Base-by-base conservation (phyloP, 345 rosid species). In the Corchorus capsularis region DNA sequence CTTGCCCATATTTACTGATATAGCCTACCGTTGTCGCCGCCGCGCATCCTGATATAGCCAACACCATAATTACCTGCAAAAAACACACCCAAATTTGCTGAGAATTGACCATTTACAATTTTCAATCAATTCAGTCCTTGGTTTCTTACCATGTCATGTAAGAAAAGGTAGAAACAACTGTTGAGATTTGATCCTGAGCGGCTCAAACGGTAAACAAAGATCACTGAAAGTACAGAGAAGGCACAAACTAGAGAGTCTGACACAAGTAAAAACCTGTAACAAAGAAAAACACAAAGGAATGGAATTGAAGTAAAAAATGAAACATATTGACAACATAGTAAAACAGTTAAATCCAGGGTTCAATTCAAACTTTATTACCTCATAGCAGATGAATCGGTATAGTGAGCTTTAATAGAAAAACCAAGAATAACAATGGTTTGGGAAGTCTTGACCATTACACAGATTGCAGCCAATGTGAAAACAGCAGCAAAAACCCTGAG, bases 21-120 rank as follows among this genome's bases (percentile, higher is more conserved):
- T 76, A 81, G 2, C 89, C 92, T 10, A 86, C 62, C 0, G 93
- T 87, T 0, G 84, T 82, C 6, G 79, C 93, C n/a, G 92, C 91
- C 8, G 87, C 83, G 63, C 89, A 85, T 60, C 87, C 92, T 10
- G 93, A 83, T 41, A 79, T 78, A 75, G 85, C 54, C 80, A 89
- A 39, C 82, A 84, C 71, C 90, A 68, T 82, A 73, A 85, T 79
- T 65, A 80, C 85, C 94, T 91, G 89, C 69, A 57, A 27, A 27
- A 27, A 27, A 71, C 17, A 17, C 75, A 68, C 11, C 12, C 11
- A 49, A n/a, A 55, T 32, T 19, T 43, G 1, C 35, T 62, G 14
- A 60, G 45, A 41, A 34, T 15, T 4, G 39, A 61, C 41, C 59
- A 8, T 47, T 27, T 9, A 68, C 12, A 14, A 16, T 9, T 8